Percentiles rank a stretch among this genome's conserved stretches.
These are phyloP conservation scores for Exobasidium cylindrosporum DNA, from an alignment of 1,284 basidiomycete genomes.

Conservation along the genomic window DNA sequence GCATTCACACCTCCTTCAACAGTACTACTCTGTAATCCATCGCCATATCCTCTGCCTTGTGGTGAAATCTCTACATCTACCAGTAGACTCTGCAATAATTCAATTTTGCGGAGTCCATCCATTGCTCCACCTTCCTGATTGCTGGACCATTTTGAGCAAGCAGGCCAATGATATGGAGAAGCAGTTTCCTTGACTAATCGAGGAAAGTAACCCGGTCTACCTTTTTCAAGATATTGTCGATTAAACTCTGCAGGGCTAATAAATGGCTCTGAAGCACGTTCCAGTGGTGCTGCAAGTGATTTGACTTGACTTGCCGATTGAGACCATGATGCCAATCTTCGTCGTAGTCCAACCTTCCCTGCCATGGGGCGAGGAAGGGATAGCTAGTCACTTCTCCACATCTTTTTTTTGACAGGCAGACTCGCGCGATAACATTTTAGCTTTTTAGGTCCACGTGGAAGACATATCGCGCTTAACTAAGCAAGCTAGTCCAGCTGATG, in stretches of 20 bases:
- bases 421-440: too few species aligned
- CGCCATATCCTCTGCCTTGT: slow-evolving; percentile 27
- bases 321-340: neutral
- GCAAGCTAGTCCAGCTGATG: too few species aligned
- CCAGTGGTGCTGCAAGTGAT: neutral
- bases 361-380: too few species aligned
- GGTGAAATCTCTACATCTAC: slow-evolving; percentile 29
- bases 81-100: slow-evolving; percentile 15
- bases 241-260: neutral
- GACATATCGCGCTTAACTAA: too few species aligned
- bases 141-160: slow-evolving; percentile 23
- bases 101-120: slow-evolving; percentile 22
- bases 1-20: neutral
- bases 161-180: slow-evolving; percentile 25
- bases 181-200: neutral
- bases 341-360: neutral
- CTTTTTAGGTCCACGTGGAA: too few species aligned
- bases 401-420: too few species aligned
- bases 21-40: neutral
- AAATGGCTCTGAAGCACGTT: neutral
- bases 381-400: too few species aligned
- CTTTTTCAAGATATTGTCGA: neutral
- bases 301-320: neutral
- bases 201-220: slow-evolving; percentile 1
- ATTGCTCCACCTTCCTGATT: slow-evolving; percentile 24